A percentile compares a stretch with the other conserved stretches of the same genome.
These are phyloP conservation scores for Monosporascus sp. DNA, from an alignment of 2,329 filamentous ascomycete genomes.

Conservation along the genomic window DNA sequence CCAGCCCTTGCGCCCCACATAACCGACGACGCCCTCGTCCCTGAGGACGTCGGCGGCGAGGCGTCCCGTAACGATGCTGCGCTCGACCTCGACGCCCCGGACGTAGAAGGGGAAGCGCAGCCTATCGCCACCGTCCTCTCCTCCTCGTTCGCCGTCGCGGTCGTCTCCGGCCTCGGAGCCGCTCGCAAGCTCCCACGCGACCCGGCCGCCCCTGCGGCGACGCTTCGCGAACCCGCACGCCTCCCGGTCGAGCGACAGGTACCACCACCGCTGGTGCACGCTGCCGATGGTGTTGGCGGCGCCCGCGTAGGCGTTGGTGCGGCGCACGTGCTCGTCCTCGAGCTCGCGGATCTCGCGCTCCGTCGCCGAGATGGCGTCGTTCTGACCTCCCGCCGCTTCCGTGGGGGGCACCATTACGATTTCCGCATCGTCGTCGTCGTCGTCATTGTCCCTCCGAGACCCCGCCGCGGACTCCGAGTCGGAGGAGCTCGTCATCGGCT, in stretches of 20 bases:
- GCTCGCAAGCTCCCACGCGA: slow-evolving; percentile 18
- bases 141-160: slow-evolving; percentile 1
- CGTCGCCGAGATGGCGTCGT: slow-evolving; percentile 26
- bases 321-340: slow-evolving; percentile 49
- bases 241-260: slow-evolving; percentile 54
- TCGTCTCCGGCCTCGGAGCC: slow-evolving; percentile 6
- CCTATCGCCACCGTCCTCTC: slow-evolving; percentile 10
- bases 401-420: slow-evolving; percentile 13
- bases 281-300: slow-evolving; percentile 62
- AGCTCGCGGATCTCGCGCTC: slow-evolving; percentile 39
- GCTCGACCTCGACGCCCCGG: slow-evolving; percentile 53
- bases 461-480: slow-evolving; percentile 5
- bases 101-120: slow-evolving; percentile 57
- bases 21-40: slow-evolving; percentile 56
- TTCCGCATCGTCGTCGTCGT: slow-evolving; percentile 11
- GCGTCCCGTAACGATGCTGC: slow-evolving; percentile 62
- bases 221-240: slow-evolving; percentile 51
- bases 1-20: slow-evolving; percentile 57
- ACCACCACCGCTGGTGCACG: slow-evolving; percentile 64
- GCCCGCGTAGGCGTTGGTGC: slow-evolving; percentile 61
- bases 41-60: slow-evolving; percentile 52
- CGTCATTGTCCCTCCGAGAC: slow-evolving; percentile 1
- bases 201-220: slow-evolving; percentile 12
- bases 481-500: slow-evolving; percentile 3
- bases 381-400: slow-evolving; percentile 1